These are phyloP conservation scores for Glonium stellatum DNA, from an alignment of 495 filamentous ascomycete species.

Conservation along the genomic window DNA sequence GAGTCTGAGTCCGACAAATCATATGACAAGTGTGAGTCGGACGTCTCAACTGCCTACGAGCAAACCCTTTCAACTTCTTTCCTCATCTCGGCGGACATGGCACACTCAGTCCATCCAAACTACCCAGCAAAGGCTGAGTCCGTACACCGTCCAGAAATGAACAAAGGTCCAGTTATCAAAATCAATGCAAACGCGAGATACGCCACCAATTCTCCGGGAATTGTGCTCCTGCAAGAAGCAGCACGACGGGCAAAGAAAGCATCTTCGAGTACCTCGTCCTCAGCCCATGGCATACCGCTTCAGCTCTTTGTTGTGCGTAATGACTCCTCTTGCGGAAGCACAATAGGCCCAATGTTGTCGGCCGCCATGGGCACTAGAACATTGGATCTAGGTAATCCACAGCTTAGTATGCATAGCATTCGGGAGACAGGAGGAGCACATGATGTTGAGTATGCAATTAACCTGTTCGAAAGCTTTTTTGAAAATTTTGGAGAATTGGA, in stretches of 20 bases:
- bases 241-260: conserved; percentile 55
- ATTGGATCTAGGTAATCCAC: conserved; percentile 90
- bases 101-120: conserved; percentile 91
- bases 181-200: conserved; percentile 96
- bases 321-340: conserved; percentile 87
- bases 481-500: conserved; percentile 72
- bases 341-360: conserved; percentile 91
- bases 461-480: conserved; percentile 84
- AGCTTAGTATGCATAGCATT: conserved; percentile 95
- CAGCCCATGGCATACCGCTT: conserved; percentile 60
- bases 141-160: conserved; percentile 87
- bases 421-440: conserved; percentile 81
- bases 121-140: conserved; percentile 85
- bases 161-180: conserved; percentile 94
- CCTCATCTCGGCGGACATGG: conserved; percentile 95
- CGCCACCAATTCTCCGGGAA: conserved; percentile 90
- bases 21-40: conserved; percentile 42
- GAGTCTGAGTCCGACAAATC: conserved; percentile 47
- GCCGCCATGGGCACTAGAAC: conserved; percentile 80
- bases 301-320: conserved; percentile 96
- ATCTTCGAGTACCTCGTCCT: conserved; percentile 27
- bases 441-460: conserved; percentile 82
- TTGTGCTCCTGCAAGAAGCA: conserved; percentile 82
- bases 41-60: conserved; percentile 75
- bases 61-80: conserved; percentile 90